A percentile compares a stretch with the other conserved stretches of the same genome.
Evolutionary conservation across 805 yeast genomes (phyloP).

Genomic region (Metschnikowia arizonensis): DNA sequence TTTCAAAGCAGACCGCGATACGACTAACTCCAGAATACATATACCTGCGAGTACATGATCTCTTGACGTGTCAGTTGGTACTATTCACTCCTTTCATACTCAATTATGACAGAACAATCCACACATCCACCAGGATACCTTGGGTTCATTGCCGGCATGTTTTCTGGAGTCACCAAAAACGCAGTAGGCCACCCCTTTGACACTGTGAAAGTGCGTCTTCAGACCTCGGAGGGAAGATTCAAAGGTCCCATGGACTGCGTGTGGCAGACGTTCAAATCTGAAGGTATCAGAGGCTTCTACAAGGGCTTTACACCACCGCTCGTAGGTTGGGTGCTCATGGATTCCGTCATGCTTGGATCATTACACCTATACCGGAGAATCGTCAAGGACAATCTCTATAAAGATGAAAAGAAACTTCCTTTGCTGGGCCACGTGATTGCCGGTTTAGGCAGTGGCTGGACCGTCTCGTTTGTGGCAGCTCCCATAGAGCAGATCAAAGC

Average conservation of each 20-base stretch:
- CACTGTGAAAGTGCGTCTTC: slow-evolving; percentile 82
- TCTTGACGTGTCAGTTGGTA: not conserved
- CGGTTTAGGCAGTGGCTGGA: slow-evolving; percentile 81
- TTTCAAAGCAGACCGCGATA: slow-evolving; percentile 5
- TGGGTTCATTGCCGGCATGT: slow-evolving; percentile 86
- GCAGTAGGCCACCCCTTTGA: slow-evolving; percentile 93
- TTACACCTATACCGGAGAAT: slow-evolving; percentile 70
- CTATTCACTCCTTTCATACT: not conserved
- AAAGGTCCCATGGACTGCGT: slow-evolving; percentile 83
- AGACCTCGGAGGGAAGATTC: slow-evolving; percentile 58
- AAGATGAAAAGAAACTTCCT: slow-evolving; percentile 62
- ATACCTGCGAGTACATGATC: too few relatives aligned
- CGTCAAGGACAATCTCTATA: slow-evolving; percentile 60
- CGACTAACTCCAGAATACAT: slow-evolving; percentile 2
- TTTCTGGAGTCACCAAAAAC: slow-evolving; percentile 82
- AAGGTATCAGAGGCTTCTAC: slow-evolving; percentile 77
- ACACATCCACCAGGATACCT: slow-evolving; percentile 48
- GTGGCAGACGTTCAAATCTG: slow-evolving; percentile 62
- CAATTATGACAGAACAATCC: slow-evolving; percentile 5
- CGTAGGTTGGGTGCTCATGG: slow-evolving; percentile 93
- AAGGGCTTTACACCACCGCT: slow-evolving; percentile 92
- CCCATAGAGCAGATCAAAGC: slow-evolving; percentile 91
- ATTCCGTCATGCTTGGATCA: slow-evolving; percentile 84
- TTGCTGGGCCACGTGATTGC: slow-evolving; percentile 71
- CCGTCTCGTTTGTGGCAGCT: slow-evolving; percentile 93